Percentiles rank a stretch among this genome's conserved stretches.
Conservation (phyloP, 805 yeast genomes). For the Scheffersomyces coipomensis region DNA sequence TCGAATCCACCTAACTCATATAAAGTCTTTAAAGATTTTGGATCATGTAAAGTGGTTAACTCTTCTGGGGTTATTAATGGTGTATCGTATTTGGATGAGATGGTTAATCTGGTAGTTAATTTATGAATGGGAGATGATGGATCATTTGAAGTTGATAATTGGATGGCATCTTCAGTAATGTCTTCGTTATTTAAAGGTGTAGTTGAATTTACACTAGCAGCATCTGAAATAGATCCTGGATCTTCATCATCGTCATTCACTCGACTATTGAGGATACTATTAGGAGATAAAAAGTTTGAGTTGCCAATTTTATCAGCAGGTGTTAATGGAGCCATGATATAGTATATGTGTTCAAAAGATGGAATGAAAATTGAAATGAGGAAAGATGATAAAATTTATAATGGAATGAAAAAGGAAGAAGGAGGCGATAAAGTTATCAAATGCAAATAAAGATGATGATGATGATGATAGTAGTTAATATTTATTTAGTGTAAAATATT, state of each 20-base stretch:
- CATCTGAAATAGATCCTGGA: neutral
- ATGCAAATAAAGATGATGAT: too few relatives aligned
- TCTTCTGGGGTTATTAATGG: conserved; percentile 17
- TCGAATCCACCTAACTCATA: conserved; percentile 45
- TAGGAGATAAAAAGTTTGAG: conserved; percentile 1
- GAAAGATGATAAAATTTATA: too few relatives aligned
- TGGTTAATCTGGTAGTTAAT: neutral
- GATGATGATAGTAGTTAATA: too few relatives aligned
- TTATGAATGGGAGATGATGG: neutral
- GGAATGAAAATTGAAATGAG: too few relatives aligned
- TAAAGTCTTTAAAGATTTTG: conserved; percentile 51
- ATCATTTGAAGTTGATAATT: neutral
- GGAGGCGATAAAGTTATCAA: too few relatives aligned
- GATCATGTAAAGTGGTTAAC: conserved; percentile 56
- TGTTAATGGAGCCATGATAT: conserved; percentile 11
- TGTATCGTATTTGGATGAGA: neutral
- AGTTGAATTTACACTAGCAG: conserved; percentile 1
- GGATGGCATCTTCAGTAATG: neutral
- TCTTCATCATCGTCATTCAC: conserved; percentile 1
- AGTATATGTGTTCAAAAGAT: too few relatives aligned
- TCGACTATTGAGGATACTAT: neutral
- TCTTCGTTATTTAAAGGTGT: conserved; percentile 5
- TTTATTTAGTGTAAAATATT: too few relatives aligned
- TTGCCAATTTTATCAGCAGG: conserved; percentile 5
- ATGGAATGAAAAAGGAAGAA: too few relatives aligned